A percentile compares a stretch with the other conserved stretches of the same genome.
phyloP scores from a whole-genome alignment of 179 eudicot species.

The Nepenthes alata region DNA sequence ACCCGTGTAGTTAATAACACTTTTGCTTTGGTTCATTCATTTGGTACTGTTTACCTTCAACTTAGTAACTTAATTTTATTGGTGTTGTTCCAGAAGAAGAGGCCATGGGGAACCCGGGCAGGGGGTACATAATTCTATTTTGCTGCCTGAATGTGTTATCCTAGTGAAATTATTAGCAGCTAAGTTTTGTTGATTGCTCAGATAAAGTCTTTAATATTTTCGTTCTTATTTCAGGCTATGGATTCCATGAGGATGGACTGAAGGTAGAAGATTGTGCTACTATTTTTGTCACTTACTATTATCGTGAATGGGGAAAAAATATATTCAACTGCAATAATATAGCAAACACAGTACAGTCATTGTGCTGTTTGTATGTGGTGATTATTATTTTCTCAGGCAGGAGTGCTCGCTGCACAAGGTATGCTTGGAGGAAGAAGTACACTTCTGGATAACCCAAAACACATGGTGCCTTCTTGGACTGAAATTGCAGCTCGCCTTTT shows the following conservation, averaged over 20 bases:
- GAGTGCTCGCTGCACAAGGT: constrained; percentile 55
- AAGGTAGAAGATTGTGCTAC: constrained; percentile 38
- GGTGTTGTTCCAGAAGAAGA: no score
- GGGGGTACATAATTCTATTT: no score
- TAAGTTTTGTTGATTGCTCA: not conserved
- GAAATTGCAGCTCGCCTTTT: constrained; percentile 64
- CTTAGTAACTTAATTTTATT: no score
- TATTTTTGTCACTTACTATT: not conserved
- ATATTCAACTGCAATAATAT: no score
- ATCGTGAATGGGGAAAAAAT: no score
- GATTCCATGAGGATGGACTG: constrained; percentile 92
- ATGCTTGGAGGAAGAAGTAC: constrained; percentile 31
- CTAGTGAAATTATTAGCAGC: not conserved
- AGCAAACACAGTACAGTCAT: no score
- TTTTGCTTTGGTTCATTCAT: no score
- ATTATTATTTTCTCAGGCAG: constrained; percentile 45
- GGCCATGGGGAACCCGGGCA: no score
- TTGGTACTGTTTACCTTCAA: no score
- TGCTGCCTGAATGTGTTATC: no score
- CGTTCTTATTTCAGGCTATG: constrained; percentile 49
- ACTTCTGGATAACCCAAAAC: constrained; percentile 51
- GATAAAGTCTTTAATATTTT: no score
- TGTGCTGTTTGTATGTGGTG: not conserved
- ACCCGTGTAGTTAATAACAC: not conserved
- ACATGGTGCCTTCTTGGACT: constrained; percentile 63